Conservation (phyloP, 345 rosid species). For the Streptanthus diversifolius region DNA sequence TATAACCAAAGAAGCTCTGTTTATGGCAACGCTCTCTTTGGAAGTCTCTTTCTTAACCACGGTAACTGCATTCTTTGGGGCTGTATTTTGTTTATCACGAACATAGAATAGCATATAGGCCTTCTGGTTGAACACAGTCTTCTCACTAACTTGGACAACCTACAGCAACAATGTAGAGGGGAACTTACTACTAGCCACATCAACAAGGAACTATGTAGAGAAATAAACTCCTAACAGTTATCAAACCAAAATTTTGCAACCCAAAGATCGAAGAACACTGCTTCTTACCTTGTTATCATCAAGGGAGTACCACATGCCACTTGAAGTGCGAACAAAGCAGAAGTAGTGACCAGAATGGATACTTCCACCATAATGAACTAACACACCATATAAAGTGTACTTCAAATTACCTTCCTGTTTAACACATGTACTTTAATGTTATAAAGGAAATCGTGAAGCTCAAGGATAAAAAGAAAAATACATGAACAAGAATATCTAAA, state of each 20-base stretch:
- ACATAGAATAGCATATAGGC: constrained; percentile 99
- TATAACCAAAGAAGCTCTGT: constrained; percentile 31
- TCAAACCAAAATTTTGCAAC: constrained; percentile 18
- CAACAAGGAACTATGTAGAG: not conserved
- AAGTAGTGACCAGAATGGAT: constrained; percentile 88
- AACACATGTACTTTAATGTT: not conserved
- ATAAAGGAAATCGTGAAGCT: not conserved
- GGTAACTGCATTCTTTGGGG: constrained; percentile 44
- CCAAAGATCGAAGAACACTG: constrained; percentile 7
- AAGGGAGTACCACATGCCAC: constrained; percentile 88
- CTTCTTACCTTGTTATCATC: constrained; percentile 79
- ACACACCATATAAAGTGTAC: constrained; percentile 88
- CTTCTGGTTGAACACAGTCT: constrained; percentile 73
- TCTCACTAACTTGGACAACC: constrained; percentile 83
- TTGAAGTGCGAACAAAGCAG: constrained; percentile 89
- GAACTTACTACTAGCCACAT: constrained; percentile 10
- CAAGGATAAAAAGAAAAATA: not conserved
- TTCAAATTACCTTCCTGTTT: constrained; percentile 84
- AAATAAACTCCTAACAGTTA: not conserved
- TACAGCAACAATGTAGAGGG: constrained; percentile 36
- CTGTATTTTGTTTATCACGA: constrained; percentile 60
- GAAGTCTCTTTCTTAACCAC: constrained; percentile 43
- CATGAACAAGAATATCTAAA: not conserved
- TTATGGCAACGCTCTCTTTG: constrained; percentile 38
- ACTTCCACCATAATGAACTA: constrained; percentile 88